phyloP scores from a whole-genome alignment of 228 moss, liverwort and hornwort genomes.

The Sphagnum magellanicum region DNA sequence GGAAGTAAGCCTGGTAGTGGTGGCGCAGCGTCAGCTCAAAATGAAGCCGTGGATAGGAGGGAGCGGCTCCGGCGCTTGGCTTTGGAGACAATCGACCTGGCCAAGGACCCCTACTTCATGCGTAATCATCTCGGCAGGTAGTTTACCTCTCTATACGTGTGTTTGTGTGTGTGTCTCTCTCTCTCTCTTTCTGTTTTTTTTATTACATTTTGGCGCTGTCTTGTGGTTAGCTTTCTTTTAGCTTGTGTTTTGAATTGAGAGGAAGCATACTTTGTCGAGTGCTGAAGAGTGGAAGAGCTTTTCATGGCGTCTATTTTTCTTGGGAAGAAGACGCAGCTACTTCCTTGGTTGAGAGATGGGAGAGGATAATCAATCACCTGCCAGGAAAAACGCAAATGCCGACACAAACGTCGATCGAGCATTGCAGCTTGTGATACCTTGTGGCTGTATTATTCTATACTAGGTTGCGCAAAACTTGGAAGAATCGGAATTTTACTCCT shows the following conservation, averaged over 20 bases:
- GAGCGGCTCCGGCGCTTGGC: slow-evolving; percentile 91
- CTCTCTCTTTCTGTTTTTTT: not conserved
- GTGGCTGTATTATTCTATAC: no score
- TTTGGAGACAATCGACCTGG: slow-evolving; percentile 90
- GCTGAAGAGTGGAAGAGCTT: not conserved
- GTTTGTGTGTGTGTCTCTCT: not conserved
- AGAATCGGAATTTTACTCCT: no score
- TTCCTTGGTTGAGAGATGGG: no score
- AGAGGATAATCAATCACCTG: no score
- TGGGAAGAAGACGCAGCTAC: no score
- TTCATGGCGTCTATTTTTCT: no score
- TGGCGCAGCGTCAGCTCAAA: slow-evolving; percentile 88
- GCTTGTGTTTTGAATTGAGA: no score
- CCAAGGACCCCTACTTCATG: slow-evolving; percentile 98
- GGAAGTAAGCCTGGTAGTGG: slow-evolving; percentile 98
- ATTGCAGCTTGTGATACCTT: no score
- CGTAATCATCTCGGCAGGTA: slow-evolving; percentile 96
- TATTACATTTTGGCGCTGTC: not conserved
- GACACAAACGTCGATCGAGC: no score
- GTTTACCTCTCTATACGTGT: not conserved
- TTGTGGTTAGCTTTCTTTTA: no score
- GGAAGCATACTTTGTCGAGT: not conserved
- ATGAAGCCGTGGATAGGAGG: slow-evolving; percentile 92
- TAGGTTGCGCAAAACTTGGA: no score
- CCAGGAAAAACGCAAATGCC: no score